Evolutionary conservation across 345 rosid species (phyloP).

Genomic region (Boechera divaricarpa): DNA sequence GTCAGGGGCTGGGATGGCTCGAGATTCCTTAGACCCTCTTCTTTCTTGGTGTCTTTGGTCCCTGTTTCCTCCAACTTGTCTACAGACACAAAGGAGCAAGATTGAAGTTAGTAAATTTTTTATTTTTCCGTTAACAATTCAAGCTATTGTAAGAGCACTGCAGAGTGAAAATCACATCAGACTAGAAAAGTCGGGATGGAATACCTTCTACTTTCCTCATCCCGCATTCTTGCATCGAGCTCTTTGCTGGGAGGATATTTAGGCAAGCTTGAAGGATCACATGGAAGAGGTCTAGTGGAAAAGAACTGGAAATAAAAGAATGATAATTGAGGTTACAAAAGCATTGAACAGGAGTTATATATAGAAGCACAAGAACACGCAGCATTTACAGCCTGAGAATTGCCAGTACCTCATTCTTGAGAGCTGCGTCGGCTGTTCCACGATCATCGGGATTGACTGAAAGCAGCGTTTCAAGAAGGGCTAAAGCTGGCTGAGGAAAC

Average conservation of each 20-base stretch:
- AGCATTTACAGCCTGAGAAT: conserved; percentile 24
- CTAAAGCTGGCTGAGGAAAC: conserved; percentile 84
- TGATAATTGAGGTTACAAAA: conserved; percentile 11
- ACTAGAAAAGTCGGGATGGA: background rate
- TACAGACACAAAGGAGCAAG: conserved; percentile 41
- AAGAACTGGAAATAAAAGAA: conserved; percentile 68
- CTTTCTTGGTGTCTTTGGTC: conserved; percentile 79
- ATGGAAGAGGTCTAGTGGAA: conserved; percentile 79
- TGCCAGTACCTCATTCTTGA: conserved; percentile 74
- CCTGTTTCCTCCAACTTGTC: conserved; percentile 84
- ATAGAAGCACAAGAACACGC: conserved; percentile 35
- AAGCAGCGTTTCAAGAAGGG: conserved; percentile 85
- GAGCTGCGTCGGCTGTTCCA: conserved; percentile 84
- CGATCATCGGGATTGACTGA: conserved; percentile 92
- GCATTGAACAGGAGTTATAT: background rate
- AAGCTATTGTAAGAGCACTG: background rate
- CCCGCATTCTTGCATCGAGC: conserved; percentile 93
- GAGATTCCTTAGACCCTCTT: conserved; percentile 80
- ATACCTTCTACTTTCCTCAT: conserved; percentile 95
- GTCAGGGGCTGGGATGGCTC: conserved; percentile 95
- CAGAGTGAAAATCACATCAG: background rate
- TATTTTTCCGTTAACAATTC: background rate
- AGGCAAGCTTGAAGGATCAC: conserved; percentile 95
- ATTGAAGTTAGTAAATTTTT: conserved; percentile 4
- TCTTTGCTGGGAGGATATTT: conserved; percentile 98